These are phyloP conservation scores for Sequoia sempervirens DNA, from an alignment of 75 land plant genomes.

Conservation along the genomic window DNA sequence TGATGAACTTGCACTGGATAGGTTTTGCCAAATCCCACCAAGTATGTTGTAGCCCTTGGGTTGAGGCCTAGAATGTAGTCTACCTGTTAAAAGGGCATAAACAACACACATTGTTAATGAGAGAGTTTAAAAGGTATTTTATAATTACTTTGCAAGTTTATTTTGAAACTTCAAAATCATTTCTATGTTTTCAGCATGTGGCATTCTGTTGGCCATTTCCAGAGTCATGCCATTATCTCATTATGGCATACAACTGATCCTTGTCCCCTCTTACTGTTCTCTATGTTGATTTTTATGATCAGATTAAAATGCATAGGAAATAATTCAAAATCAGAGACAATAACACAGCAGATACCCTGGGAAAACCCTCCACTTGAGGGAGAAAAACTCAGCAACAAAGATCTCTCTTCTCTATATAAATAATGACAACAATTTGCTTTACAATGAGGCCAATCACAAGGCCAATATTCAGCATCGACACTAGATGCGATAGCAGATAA, in stretches of 20 bases:
- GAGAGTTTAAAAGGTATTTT: background rate
- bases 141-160: background rate
- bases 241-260: background rate
- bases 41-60: conserved; percentile 43
- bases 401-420: too few relatives aligned
- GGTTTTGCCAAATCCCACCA: conserved; percentile 44
- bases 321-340: too few relatives aligned
- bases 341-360: too few relatives aligned
- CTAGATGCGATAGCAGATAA: too few relatives aligned
- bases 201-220: background rate
- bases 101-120: background rate
- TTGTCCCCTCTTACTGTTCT: background rate
- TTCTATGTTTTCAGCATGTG: background rate
- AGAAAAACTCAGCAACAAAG: too few relatives aligned
- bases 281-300: too few relatives aligned
- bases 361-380: too few relatives aligned
- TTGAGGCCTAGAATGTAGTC: conserved; percentile 53
- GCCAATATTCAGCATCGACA: too few relatives aligned
- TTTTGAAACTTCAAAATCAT: background rate
- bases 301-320: too few relatives aligned
- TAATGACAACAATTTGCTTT: too few relatives aligned
- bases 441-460: too few relatives aligned
- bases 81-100: conserved; percentile 29
- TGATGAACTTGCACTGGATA: conserved; percentile 50
- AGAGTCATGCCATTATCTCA: background rate